These are phyloP conservation scores for Marchantia paleacea DNA, from an alignment of 225 moss, liverwort and hornwort genomes.

Conservation along the genomic window DNA sequence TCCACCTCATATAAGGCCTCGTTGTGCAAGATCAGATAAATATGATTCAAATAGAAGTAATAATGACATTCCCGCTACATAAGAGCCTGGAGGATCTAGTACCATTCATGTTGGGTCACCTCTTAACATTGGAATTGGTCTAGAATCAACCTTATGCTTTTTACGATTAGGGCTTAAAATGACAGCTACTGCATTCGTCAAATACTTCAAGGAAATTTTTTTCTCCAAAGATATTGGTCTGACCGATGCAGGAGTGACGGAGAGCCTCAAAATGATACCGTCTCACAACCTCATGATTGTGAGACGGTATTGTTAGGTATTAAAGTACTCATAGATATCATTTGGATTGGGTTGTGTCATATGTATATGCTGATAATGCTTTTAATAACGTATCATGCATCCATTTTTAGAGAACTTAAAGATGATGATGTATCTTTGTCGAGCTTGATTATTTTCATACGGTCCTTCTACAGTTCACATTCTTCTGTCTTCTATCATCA, in stretches of 20 bases:
- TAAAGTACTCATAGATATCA: too few relatives aligned
- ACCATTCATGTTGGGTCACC: conserved; percentile 55
- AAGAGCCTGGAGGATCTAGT: conserved; percentile 56
- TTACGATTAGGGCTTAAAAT: conserved; percentile 71
- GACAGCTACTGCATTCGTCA: conserved; percentile 60
- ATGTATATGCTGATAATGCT: too few relatives aligned
- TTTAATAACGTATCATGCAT: too few relatives aligned
- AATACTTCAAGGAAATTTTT: conserved; percentile 66
- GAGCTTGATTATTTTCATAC: too few relatives aligned
- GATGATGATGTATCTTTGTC: too few relatives aligned
- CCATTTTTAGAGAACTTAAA: too few relatives aligned
- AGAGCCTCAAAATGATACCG: too few relatives aligned
- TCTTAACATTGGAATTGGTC: conserved; percentile 31
- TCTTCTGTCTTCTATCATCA: too few relatives aligned
- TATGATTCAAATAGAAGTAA: conserved; percentile 65
- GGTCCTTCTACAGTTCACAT: too few relatives aligned
- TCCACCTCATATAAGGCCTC: conserved; percentile 64
- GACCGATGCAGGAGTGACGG: conserved; percentile 78
- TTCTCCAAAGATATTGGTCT: conserved; percentile 82
- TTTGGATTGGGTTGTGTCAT: too few relatives aligned
- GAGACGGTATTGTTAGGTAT: too few relatives aligned
- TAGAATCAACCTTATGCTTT: conserved; percentile 58
- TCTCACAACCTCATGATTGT: too few relatives aligned
- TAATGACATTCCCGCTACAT: conserved; percentile 42
- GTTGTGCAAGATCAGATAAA: conserved; percentile 63